A percentile compares a stretch with the other conserved stretches of the same genome.
Conservation (phyloP, 1,139 yeast species). For the Geotrichum aggregatum region DNA sequence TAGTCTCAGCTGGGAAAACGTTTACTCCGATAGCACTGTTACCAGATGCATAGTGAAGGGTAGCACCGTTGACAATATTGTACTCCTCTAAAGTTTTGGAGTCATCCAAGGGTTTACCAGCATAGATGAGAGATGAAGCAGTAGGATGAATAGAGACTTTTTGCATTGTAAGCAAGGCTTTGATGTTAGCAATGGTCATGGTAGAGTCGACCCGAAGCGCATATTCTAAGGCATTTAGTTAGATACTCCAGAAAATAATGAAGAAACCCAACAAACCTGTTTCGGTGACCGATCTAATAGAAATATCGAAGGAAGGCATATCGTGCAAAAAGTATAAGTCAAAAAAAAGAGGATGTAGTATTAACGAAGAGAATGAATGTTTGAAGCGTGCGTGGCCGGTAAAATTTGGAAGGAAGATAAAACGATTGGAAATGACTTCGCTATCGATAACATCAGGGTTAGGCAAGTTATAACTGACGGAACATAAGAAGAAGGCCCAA, state of each 20-base stretch:
- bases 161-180: constrained; percentile 9
- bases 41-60: constrained; percentile 55
- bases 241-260: background rate
- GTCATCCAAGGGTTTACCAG: constrained; percentile 72
- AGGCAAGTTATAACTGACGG: too few species aligned
- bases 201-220: constrained; percentile 14
- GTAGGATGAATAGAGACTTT: constrained; percentile 12
- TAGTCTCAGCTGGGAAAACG: too few species aligned
- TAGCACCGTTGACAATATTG: constrained; percentile 75
- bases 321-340: background rate
- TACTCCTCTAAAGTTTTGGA: constrained; percentile 75
- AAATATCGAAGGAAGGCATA: constrained; percentile 14
- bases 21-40: constrained; percentile 22
- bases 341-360: background rate
- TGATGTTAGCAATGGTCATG: constrained; percentile 13
- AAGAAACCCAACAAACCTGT: background rate
- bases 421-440: too few species aligned
- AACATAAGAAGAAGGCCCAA: too few species aligned
- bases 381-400: too few species aligned
- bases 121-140: constrained; percentile 26
- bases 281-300: constrained; percentile 20
- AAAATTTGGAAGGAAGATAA: too few species aligned
- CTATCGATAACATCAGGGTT: too few species aligned
- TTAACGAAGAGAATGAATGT: too few species aligned
- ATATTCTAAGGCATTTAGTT: constrained; percentile 1